A percentile compares a stretch with the other conserved stretches of the same genome.
Conservation (phyloP, 116 monocot genomes). For the Zostera marina region DNA sequence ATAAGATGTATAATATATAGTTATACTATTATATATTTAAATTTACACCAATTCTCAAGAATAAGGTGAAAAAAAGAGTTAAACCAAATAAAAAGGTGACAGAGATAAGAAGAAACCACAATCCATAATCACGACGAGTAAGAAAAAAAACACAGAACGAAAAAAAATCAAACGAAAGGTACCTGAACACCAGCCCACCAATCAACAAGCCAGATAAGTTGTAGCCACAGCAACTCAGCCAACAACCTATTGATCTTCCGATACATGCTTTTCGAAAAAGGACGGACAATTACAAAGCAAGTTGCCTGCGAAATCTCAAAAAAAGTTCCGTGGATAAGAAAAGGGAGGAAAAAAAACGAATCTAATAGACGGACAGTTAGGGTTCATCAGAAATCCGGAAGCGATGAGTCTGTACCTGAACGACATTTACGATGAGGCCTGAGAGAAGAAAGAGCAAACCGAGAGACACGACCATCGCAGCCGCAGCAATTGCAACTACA, state of each 20-base stretch:
- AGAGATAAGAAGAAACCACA: no score
- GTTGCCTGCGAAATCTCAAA: slow-evolving; percentile 22
- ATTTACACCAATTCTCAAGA: no score
- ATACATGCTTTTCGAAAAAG: slow-evolving; percentile 69
- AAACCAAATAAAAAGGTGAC: no score
- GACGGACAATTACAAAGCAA: slow-evolving; percentile 42
- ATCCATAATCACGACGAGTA: no score
- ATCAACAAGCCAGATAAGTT: slow-evolving; percentile 89
- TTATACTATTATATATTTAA: no score
- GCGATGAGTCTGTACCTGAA: slow-evolving; percentile 36
- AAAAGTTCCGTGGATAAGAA: background rate
- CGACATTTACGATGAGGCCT: slow-evolving; percentile 67
- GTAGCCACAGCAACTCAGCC: slow-evolving; percentile 79
- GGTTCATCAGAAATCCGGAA: background rate
- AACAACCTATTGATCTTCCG: slow-evolving; percentile 77
- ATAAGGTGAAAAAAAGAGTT: no score
- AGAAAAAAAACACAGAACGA: no score
- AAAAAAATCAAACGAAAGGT: background rate
- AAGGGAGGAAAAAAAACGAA: background rate
- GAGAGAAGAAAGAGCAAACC: slow-evolving; percentile 90
- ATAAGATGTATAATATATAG: no score
- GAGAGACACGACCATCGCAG: slow-evolving; percentile 58
- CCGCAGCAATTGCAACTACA: slow-evolving; percentile 53
- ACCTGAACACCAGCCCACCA: slow-evolving; percentile 98
- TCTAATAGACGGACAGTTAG: no score